Conservation (phyloP, 305 asterid species). For the Solanum aculeatissimum region DNA sequence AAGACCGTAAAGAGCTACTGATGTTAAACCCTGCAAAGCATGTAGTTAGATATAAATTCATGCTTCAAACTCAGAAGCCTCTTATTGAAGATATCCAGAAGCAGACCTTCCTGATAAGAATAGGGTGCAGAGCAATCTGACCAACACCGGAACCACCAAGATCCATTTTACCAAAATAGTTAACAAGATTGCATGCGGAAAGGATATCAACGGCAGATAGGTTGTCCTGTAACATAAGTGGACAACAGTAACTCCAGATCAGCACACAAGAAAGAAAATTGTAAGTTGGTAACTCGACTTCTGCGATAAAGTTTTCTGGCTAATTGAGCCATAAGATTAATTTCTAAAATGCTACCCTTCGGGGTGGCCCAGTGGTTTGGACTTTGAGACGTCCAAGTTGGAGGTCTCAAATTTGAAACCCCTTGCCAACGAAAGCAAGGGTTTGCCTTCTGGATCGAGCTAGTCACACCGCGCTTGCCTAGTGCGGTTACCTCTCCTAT, state of each 20-base stretch:
- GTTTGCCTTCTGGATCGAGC: too few species aligned
- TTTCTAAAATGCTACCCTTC: too few species aligned
- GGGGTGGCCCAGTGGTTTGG: too few species aligned
- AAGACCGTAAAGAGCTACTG: constrained; percentile 93
- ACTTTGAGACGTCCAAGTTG: too few species aligned
- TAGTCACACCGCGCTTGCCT: too few species aligned
- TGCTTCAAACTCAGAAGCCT: neutral
- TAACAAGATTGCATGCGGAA: constrained; percentile 96
- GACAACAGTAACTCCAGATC: constrained; percentile 13
- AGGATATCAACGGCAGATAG: constrained; percentile 98
- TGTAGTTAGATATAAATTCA: neutral
- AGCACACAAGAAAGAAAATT: constrained; percentile 1
- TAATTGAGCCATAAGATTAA: neutral
- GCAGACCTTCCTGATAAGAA: constrained; percentile 77
- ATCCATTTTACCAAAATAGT: constrained; percentile 91
- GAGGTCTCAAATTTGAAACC: too few species aligned
- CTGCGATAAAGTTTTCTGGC: neutral
- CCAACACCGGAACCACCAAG: constrained; percentile 99
- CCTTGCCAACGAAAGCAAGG: too few species aligned
- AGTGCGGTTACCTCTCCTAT: too few species aligned
- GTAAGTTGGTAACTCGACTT: neutral
- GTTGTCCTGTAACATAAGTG: constrained; percentile 65
- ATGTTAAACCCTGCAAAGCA: constrained; percentile 69
- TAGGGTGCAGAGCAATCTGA: constrained; percentile 80
- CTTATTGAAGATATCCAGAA: neutral